phyloP scores from a whole-genome alignment of 352 stramenopile species.

The Elongisporangium anandrum region DNA sequence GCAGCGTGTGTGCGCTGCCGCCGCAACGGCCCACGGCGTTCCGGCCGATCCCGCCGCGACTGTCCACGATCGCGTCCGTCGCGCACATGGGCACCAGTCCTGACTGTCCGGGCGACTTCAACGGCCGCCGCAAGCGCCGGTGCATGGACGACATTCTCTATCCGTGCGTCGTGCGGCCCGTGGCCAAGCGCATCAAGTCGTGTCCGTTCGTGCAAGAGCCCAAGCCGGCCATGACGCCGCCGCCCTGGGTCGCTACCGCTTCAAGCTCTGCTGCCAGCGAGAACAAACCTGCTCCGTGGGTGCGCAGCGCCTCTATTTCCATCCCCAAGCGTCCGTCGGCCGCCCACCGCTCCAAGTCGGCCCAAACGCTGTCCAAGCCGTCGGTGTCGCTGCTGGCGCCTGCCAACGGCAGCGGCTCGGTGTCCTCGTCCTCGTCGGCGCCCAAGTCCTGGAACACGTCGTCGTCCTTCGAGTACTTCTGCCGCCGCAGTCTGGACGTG shows the following conservation, averaged over 20 bases:
- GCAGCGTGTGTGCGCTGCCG: neutral
- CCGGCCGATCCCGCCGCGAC: slow-evolving; percentile 26
- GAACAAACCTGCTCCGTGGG: neutral
- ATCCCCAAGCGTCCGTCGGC: slow-evolving; percentile 27
- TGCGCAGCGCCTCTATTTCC: slow-evolving; percentile 39
- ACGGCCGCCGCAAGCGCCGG: slow-evolving; percentile 54
- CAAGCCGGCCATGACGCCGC: slow-evolving; percentile 17
- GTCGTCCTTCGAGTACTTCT: slow-evolving; percentile 53
- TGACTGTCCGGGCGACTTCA: slow-evolving; percentile 19
- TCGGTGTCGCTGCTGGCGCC: slow-evolving; percentile 15
- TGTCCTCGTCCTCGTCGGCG: slow-evolving; percentile 37
- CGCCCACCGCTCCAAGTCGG: slow-evolving; percentile 4
- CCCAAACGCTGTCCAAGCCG: slow-evolving; percentile 22
- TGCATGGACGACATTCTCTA: slow-evolving; percentile 26
- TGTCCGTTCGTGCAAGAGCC: slow-evolving; percentile 15
- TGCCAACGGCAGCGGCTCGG: slow-evolving; percentile 15
- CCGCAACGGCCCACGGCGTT: slow-evolving; percentile 13
- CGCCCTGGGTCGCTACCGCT: slow-evolving; percentile 18
- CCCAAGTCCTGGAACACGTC: slow-evolving; percentile 39
- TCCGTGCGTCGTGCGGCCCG: slow-evolving; percentile 34
- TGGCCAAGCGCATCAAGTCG: slow-evolving; percentile 53
- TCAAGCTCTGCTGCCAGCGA: slow-evolving; percentile 20
- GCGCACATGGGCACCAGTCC: slow-evolving; percentile 7
- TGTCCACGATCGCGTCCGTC: slow-evolving; percentile 32
- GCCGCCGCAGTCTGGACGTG: slow-evolving; percentile 62